Evolutionary conservation across 2,329 filamentous ascomycete species (phyloP), one percentile per base, ranked within the genome.

Genomic region (Chalaropsis thielavioides): DNA sequence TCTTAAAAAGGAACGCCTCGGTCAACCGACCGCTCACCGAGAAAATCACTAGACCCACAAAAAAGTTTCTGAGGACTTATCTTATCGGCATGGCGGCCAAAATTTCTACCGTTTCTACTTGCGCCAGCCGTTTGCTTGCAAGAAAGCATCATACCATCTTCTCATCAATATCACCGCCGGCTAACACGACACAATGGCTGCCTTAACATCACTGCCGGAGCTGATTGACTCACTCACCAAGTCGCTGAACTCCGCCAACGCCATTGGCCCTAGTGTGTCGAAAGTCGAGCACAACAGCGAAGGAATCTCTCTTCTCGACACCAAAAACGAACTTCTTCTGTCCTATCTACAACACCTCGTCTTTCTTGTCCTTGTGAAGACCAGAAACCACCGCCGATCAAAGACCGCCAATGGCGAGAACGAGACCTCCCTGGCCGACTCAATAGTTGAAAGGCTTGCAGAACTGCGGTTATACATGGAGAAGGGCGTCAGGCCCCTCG

Each of bases 301-400:
- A 71, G 92, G 94, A 72, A 94, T 99, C 66, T 96, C 94, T 0
- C 84, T 99, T 0, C 86, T 99, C 71, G 91, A 97, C 73, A 85
- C 90, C 69, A 99, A 99, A 78, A 97, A 95, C 76, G 94, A 99
- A 73, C 81, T 99, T n/a, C 85, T 99, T 19, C 85, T 99, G 46
- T 92, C 92, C 3, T 99, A 99, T 75, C 80, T 99, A 0, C 92
- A 99, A 72, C 95, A 96, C 71, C 83, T 97, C 3, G 89, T 94
- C 56, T 95, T 95, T 70, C 78, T 96, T 49, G 87, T 95, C 56
- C 78, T 96, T 1, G 76, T 95, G 44, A 92, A 95, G 72, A 75
- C 97, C 22, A 84, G 89, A 66, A 84, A 85, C 72, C 69, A 74
- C 4, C 59, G 60, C 43, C 61, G 27, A 6, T 51, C 60, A 38